phyloP scores from a whole-genome alignment of 2,329 filamentous ascomycete species.

The Penicillium glabrum region DNA sequence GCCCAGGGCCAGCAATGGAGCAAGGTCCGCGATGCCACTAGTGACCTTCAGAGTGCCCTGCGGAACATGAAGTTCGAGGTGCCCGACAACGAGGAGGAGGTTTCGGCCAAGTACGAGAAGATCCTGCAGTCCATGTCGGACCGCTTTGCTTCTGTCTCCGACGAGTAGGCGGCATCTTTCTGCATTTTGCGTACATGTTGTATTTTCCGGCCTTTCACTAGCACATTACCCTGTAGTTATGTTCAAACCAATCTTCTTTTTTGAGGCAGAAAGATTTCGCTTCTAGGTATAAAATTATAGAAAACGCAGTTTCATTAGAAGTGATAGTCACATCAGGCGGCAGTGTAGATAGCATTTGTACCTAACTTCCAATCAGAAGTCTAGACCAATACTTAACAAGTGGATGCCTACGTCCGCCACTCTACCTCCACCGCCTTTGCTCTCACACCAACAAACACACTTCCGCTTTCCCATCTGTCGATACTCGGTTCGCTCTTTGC shows the following conservation, averaged over 20 bases:
- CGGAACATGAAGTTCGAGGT: slow-evolving; percentile 97
- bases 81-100: slow-evolving; percentile 75
- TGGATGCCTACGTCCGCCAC: slow-evolving; percentile 17
- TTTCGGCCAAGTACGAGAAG: slow-evolving; percentile 92
- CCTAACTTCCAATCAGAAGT: neutral
- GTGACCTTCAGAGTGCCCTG: slow-evolving; percentile 79
- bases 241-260: slow-evolving; percentile 15
- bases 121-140: slow-evolving; percentile 90
- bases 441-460: slow-evolving; percentile 22
- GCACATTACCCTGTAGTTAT: slow-evolving; percentile 40
- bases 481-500: slow-evolving; percentile 10
- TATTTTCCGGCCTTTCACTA: slow-evolving; percentile 29
- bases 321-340: slow-evolving; percentile 2
- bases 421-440: slow-evolving; percentile 26
- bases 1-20: slow-evolving; percentile 86
- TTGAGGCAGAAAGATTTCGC: slow-evolving; percentile 1
- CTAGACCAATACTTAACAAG: neutral
- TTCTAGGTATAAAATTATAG: neutral
- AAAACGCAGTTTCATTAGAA: neutral
- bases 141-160: slow-evolving; percentile 93
- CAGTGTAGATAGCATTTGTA: neutral
- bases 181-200: slow-evolving; percentile 16
- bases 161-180: slow-evolving; percentile 66
- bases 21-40: slow-evolving; percentile 88
- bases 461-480: slow-evolving; percentile 12